Evolutionary conservation across 768 basidiomycete genomes (phyloP), one percentile per base, ranked within the genome.

Genomic region (Dacryopinax primogenitus): DNA sequence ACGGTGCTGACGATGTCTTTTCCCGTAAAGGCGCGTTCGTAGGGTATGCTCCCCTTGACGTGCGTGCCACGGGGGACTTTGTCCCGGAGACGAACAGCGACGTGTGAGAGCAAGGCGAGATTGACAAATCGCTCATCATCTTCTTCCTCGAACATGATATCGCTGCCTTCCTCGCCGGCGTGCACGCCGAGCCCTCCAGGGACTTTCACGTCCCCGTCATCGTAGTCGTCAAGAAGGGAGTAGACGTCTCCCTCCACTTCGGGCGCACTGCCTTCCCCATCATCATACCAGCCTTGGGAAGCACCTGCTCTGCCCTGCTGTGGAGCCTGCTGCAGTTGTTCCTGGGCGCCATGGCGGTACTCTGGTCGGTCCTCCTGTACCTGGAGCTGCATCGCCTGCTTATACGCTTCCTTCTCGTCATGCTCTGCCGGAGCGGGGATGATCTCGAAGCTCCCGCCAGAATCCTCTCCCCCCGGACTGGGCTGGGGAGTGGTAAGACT

Each of bases 1-100:
- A 93, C 90, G 0, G 90, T 90, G 1, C 87, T 89, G 68, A 98
- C 92, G 35, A 95, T 85, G 71, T 97, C 92, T 71, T 90, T 90
- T 4, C 95, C 95, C 1, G 95, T 97, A 70, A 98, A 97, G 23
- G 90, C 88, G 2, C 84, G 79, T 3, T 87, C 88, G 73, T 95
- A 95, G 1, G 90, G 88, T 41, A 97, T 90, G 64, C 92, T 89
- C 6, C 91, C 92, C 77, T 97, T 96, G 67, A 91, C 88, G 70
- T 96, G 94, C 6, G 83, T 84, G 6, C 85, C 86, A 64, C 90
- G 81, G 2, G 89, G 90, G 1, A 98, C 90, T 72, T 90, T 88
- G 76, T 98, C 94, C 64, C 88, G 82, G 65, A 98, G 76, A 72
- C 90, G 86, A 35, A 94, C 86, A 1, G 92, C 93, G 58, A 96